Conservation (phyloP, 495 filamentous ascomycete species). For the Penicillium turbatum region DNA sequence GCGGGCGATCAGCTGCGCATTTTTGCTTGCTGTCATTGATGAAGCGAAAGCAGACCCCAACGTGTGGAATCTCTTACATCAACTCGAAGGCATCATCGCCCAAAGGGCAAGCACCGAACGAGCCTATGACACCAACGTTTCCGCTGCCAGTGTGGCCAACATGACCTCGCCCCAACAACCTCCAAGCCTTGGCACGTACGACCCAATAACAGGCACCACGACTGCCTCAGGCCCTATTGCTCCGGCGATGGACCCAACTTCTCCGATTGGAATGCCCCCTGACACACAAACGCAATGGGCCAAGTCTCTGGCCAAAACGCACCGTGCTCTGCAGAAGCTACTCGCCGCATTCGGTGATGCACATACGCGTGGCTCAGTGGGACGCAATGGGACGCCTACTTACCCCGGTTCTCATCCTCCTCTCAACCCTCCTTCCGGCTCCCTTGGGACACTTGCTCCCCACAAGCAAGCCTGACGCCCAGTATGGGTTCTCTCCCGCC, state of each 20-base stretch:
- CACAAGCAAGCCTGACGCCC: slow-evolving; percentile 32
- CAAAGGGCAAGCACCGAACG: slow-evolving; percentile 39
- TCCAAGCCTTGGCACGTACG: slow-evolving; percentile 22
- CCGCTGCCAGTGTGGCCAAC: slow-evolving; percentile 7
- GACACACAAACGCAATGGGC: slow-evolving; percentile 47
- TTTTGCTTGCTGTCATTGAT: slow-evolving; percentile 44
- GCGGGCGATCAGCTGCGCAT: slow-evolving; percentile 46
- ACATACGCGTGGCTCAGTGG: slow-evolving; percentile 6
- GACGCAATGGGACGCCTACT: slow-evolving; percentile 7
- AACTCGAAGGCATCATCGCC: slow-evolving; percentile 42
- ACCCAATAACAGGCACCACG: slow-evolving; percentile 30
- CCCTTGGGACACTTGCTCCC: slow-evolving; percentile 18
- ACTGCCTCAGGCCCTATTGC: slow-evolving; percentile 25
- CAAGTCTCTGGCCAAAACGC: slow-evolving; percentile 43
- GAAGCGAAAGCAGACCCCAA: slow-evolving; percentile 39
- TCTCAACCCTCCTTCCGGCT: slow-evolving; percentile 3
- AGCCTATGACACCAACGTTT: slow-evolving; percentile 23
- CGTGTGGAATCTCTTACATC: slow-evolving; percentile 38
- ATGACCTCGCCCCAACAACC: slow-evolving; percentile 17
- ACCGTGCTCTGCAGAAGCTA: slow-evolving; percentile 45
- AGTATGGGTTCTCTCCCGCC: slow-evolving; percentile 40
- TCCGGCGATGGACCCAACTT: slow-evolving; percentile 22
- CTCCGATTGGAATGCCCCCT: slow-evolving; percentile 23
- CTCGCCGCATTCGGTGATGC: slow-evolving; percentile 37
- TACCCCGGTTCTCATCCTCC: slow-evolving; percentile 10